phyloP scores from a whole-genome alignment of 345 rosid species.

The Balakata baccata region DNA sequence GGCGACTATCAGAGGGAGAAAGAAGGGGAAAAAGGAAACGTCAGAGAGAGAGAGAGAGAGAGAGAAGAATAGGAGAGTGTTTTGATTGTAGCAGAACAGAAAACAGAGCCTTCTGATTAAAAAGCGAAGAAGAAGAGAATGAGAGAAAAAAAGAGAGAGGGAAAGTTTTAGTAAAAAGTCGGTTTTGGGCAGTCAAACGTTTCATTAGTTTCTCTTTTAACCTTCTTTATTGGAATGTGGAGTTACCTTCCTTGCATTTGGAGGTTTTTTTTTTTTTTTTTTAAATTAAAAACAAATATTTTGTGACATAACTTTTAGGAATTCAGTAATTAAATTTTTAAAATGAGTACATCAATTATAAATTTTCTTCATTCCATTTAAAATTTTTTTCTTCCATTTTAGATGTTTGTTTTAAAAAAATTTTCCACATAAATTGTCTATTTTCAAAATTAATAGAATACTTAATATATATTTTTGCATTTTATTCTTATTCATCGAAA shows the following conservation, averaged over 20 bases:
- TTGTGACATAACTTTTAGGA: no score
- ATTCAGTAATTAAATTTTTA: no score
- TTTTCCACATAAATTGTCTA: no score
- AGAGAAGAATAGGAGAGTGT: slow-evolving; percentile 4
- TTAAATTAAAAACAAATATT: not conserved
- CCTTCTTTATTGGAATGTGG: not conserved
- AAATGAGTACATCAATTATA: no score
- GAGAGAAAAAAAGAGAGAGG: not conserved
- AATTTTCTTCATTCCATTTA: no score
- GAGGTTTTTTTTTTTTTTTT: not conserved
- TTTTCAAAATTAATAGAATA: no score
- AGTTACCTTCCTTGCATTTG: not conserved
- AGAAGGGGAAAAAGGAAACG: slow-evolving; percentile 7
- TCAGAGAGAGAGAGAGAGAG: slow-evolving; percentile 7
- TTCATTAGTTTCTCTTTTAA: not conserved
- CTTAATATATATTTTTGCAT: no score
- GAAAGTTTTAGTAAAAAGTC: not conserved
- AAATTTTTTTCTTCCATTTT: no score
- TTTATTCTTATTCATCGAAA: no score
- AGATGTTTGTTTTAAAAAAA: no score
- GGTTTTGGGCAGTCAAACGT: slow-evolving; percentile 1
- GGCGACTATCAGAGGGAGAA: slow-evolving; percentile 20
- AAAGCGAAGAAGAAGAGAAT: not conserved
- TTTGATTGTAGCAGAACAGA: slow-evolving; percentile 3
- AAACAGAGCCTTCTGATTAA: not conserved